These are phyloP conservation scores for Furcasterigmium furcatum DNA, from an alignment of 2,329 filamentous ascomycete genomes.

Conservation along the genomic window DNA sequence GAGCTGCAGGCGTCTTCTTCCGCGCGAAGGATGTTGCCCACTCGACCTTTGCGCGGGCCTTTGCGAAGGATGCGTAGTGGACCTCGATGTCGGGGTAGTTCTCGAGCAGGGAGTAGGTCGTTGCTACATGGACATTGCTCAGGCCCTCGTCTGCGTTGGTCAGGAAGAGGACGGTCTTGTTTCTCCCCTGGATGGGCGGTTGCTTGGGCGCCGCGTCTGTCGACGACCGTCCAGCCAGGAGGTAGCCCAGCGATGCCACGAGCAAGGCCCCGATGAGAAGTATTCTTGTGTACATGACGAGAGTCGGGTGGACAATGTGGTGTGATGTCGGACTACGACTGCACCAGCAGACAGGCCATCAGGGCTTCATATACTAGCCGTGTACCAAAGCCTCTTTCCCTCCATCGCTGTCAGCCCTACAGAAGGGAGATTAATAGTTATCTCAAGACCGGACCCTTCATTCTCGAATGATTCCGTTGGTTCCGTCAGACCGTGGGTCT, in stretches of 20 bases:
- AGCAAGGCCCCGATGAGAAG: background rate
- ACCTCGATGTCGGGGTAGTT: constrained; percentile 24
- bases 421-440: too few relatives aligned
- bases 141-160: constrained; percentile 26
- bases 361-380: too few relatives aligned
- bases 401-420: too few relatives aligned
- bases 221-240: background rate
- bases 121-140: constrained; percentile 32
- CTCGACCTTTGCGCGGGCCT: constrained; percentile 7
- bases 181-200: constrained; percentile 11
- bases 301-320: too few relatives aligned
- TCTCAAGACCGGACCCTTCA: too few relatives aligned
- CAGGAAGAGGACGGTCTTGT: constrained; percentile 29
- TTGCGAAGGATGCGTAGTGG: constrained; percentile 29
- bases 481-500: too few relatives aligned
- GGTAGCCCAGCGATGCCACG: background rate
- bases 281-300: background rate
- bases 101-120: constrained; percentile 27
- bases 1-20: constrained; percentile 7
- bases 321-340: too few relatives aligned
- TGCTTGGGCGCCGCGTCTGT: background rate
- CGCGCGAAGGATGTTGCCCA: constrained; percentile 11
- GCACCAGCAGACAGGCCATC: too few relatives aligned
- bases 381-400: too few relatives aligned
- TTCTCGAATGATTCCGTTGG: too few relatives aligned